These are phyloP conservation scores for Phytophthora hybrid DNA, from an alignment of 352 stramenopile species.

Conservation along the genomic window DNA sequence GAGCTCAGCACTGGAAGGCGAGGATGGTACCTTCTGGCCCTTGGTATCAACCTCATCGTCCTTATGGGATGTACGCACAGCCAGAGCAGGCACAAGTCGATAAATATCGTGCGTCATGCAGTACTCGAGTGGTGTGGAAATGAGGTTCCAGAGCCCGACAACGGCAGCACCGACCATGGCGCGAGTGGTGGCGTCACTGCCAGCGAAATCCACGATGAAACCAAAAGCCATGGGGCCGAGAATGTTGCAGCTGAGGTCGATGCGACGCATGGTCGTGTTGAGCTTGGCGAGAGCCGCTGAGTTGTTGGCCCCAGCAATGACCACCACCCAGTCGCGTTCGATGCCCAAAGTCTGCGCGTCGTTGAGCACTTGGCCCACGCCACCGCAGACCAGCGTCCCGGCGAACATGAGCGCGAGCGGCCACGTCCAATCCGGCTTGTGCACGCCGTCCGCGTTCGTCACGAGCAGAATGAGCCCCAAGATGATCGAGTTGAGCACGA, in stretches of 20 bases:
- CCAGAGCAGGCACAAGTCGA: conserved; percentile 55
- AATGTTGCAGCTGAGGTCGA: conserved; percentile 86
- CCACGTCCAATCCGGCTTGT: conserved; percentile 67
- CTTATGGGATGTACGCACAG: conserved; percentile 40
- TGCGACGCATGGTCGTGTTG: conserved; percentile 84
- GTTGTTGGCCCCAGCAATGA: conserved; percentile 64
- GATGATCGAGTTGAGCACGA: conserved; percentile 70
- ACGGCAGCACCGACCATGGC: conserved; percentile 69
- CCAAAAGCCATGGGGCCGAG: conserved; percentile 77
- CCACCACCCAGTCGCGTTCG: conserved; percentile 91
- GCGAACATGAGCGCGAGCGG: conserved; percentile 57
- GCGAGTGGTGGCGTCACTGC: conserved; percentile 62
- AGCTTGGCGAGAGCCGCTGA: conserved; percentile 59
- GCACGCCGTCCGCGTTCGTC: conserved; percentile 65
- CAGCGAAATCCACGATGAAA: conserved; percentile 85
- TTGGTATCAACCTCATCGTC: conserved; percentile 15
- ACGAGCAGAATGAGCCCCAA: conserved; percentile 69
- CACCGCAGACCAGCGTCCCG: conserved; percentile 67
- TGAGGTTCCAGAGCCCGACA: conserved; percentile 81
- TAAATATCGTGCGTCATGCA: conserved; percentile 79
- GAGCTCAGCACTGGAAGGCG: conserved; percentile 18
- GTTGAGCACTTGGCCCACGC: conserved; percentile 78
- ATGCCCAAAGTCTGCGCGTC: conserved; percentile 81
- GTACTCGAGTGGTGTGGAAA: conserved; percentile 83
- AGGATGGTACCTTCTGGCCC: conserved; percentile 11